Base-by-base conservation (phyloP, 805 yeast genomes). In the Candida cerambycidarum region DNA sequence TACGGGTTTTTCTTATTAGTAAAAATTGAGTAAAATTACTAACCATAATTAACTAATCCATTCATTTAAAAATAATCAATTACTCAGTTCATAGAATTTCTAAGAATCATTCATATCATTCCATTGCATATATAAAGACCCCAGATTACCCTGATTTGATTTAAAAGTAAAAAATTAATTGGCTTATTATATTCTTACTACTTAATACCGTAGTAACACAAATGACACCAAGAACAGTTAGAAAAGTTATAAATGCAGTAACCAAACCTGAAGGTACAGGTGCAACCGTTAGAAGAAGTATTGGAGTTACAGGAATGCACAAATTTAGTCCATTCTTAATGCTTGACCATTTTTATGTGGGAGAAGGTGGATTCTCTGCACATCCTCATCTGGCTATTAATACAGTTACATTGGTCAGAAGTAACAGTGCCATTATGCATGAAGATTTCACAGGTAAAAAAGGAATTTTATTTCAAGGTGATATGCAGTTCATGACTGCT, bases 401-500 rank as follows among this genome's bases (percentile, higher is more conserved):
- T 52, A 67, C 71, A 27, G 60, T 67, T 32, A 62, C 71, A 12
- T 57, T 56, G 30, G 51, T 65, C 37, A 33, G 37, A 33, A 44
- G 59, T 24, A 47, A 59, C 37, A 71, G 73, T 34, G 69, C 67
- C 0, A 54, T 67, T 46, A 71, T 71, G 12, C 73, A 67, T 44
- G 71, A 61, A 48, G 97, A 89, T 60, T 87, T 89, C 64, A 85
- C 95, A 2, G 96, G 96, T 1, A 68, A 84, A n/a, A 73, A 76
- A 41, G 96, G 96, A 43, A 71, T 86, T 7, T 65, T 89, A 41
- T 73, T 77, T 47, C 79, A 88, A 6, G 96, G 96, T 44, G 97
- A 89, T 59, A 69, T 89, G 51, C 97, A 89, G 62, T 88, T 89
- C 62, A 89, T 89, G 96, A 89, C 96, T 19, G 96, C 96, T 4